Evolutionary conservation across 371 early-diverging fungal species (phyloP).

Genomic region (Mucor indicus): DNA sequence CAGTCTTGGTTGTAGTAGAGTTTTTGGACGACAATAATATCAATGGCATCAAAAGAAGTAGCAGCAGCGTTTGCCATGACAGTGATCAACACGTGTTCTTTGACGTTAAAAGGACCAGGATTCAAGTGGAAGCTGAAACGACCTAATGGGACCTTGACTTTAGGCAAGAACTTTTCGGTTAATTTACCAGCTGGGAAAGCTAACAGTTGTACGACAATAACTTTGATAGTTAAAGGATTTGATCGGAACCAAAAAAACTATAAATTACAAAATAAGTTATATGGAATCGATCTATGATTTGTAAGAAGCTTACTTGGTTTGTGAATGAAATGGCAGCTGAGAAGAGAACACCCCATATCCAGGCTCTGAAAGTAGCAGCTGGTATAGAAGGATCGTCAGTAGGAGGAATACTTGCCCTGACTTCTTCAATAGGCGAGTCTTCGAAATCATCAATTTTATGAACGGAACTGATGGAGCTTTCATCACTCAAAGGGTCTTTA

Average conservation of each 20-base stretch:
- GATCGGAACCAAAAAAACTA: slow-evolving; percentile 73
- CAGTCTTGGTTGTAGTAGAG: slow-evolving; percentile 64
- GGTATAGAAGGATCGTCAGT: slow-evolving; percentile 67
- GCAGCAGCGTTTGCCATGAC: slow-evolving; percentile 63
- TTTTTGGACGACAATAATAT: slow-evolving; percentile 70
- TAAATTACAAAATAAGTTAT: neutral
- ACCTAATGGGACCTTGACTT: slow-evolving; percentile 22
- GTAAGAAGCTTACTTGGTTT: slow-evolving; percentile 51
- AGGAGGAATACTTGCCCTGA: slow-evolving; percentile 63
- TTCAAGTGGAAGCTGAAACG: slow-evolving; percentile 49
- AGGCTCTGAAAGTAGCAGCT: slow-evolving; percentile 73
- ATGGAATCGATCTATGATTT: neutral
- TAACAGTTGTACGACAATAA: slow-evolving; percentile 63
- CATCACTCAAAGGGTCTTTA: too few relatives aligned
- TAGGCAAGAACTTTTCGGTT: slow-evolving; percentile 55
- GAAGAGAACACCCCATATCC: slow-evolving; percentile 69
- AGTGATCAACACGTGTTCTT: slow-evolving; percentile 68
- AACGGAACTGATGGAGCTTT: too few relatives aligned
- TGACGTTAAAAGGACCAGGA: slow-evolving; percentile 77
- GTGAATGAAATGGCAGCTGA: slow-evolving; percentile 62
- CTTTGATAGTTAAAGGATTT: slow-evolving; percentile 59
- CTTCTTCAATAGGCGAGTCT: slow-evolving; percentile 71
- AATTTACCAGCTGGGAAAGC: slow-evolving; percentile 66
- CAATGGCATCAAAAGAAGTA: slow-evolving; percentile 66
- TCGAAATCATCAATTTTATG: slow-evolving; percentile 27